Percentiles rank a stretch among this genome's conserved stretches.
These are phyloP conservation scores for Rhodamnia rubescens DNA, from an alignment of 345 rosid genomes.

Conservation along the genomic window DNA sequence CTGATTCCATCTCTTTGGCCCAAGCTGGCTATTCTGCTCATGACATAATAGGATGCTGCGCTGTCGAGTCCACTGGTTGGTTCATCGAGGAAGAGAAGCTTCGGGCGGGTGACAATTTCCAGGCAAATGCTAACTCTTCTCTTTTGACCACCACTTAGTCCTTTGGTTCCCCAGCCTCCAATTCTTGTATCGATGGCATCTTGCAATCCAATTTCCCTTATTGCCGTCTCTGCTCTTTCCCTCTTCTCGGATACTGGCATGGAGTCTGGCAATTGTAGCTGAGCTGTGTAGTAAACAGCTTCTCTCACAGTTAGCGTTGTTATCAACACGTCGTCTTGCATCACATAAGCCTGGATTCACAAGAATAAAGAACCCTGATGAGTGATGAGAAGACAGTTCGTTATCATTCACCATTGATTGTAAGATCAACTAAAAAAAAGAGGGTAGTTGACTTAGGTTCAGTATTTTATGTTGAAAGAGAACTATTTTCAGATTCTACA, in stretches of 20 bases:
- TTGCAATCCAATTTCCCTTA: slow-evolving; percentile 41
- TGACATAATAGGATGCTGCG: slow-evolving; percentile 42
- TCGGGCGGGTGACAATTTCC: slow-evolving; percentile 39
- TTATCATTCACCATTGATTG: background rate
- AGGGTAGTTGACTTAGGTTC: background rate
- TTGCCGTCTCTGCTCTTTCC: slow-evolving; percentile 34
- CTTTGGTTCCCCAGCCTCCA: slow-evolving; percentile 40
- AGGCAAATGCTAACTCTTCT: slow-evolving; percentile 48
- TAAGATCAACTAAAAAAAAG: background rate
- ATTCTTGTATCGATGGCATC: slow-evolving; percentile 34
- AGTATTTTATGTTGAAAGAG: background rate
- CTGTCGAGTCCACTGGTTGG: slow-evolving; percentile 50
- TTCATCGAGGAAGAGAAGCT: slow-evolving; percentile 42
- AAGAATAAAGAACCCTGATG: background rate
- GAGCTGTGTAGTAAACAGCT: slow-evolving; percentile 42
- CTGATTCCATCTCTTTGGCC: slow-evolving; percentile 3
- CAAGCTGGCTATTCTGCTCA: slow-evolving; percentile 27
- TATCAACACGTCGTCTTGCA: background rate
- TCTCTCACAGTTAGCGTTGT: slow-evolving; percentile 6
- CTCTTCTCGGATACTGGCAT: slow-evolving; percentile 28
- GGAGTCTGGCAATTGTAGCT: slow-evolving; percentile 35
- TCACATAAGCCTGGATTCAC: slow-evolving; percentile 5
- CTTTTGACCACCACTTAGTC: slow-evolving; percentile 49
- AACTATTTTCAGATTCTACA: background rate
- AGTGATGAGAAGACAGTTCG: background rate